A percentile compares a stretch with the other conserved stretches of the same genome.
These are phyloP conservation scores for Massospora cicadina DNA, from an alignment of 371 early-diverging fungal species.

Conservation along the genomic window DNA sequence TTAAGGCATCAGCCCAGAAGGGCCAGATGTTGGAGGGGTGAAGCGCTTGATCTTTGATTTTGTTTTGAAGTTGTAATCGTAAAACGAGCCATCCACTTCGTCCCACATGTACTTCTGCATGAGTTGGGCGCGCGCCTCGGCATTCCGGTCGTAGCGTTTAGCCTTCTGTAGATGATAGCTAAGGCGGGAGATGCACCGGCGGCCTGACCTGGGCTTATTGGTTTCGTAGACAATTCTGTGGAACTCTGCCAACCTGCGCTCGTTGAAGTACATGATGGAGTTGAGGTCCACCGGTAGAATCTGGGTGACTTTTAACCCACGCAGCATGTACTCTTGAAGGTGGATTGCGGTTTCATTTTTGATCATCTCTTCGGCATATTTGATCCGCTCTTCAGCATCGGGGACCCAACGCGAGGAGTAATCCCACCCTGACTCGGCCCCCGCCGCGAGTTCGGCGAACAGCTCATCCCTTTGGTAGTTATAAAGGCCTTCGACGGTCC, in stretches of 20 bases:
- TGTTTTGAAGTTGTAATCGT: slow-evolving; percentile 19
- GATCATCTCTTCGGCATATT: neutral
- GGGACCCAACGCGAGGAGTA: slow-evolving; percentile 33
- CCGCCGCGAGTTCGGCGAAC: slow-evolving; percentile 54
- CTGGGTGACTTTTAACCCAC: slow-evolving; percentile 31
- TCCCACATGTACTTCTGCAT: slow-evolving; percentile 26
- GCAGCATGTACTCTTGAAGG: slow-evolving; percentile 18
- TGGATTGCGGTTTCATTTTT: neutral
- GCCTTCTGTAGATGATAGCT: slow-evolving; percentile 11
- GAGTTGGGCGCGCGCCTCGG: slow-evolving; percentile 15
- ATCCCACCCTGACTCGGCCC: slow-evolving; percentile 84
- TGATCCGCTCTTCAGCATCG: slow-evolving; percentile 24
- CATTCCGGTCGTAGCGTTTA: slow-evolving; percentile 14
- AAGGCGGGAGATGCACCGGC: neutral
- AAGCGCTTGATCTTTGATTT: neutral
- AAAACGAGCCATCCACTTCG: slow-evolving; percentile 14
- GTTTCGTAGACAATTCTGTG: slow-evolving; percentile 14
- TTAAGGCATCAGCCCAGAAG: slow-evolving; percentile 22
- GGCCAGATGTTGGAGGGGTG: slow-evolving; percentile 10
- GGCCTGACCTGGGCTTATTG: neutral
- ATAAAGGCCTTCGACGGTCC: slow-evolving; percentile 23
- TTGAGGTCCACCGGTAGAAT: slow-evolving; percentile 76
- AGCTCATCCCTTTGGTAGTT: slow-evolving; percentile 19
- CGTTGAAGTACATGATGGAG: slow-evolving; percentile 54
- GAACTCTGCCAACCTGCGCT: slow-evolving; percentile 34